Conservation (phyloP, 257 asterid species). For the Oldenlandia corymbosa region DNA sequence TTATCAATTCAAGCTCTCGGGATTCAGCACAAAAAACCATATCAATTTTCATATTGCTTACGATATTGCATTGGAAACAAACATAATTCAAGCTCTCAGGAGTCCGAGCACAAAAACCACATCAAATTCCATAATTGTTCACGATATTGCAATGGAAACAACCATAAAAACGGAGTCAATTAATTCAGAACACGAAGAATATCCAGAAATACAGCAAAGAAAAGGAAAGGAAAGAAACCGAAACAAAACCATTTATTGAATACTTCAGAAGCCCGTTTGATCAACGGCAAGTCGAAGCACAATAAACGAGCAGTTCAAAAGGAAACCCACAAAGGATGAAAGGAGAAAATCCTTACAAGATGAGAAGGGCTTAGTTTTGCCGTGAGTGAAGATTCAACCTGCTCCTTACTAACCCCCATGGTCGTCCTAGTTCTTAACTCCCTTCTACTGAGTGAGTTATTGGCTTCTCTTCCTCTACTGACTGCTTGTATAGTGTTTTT, state of each 20-base stretch:
- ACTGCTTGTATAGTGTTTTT: too few relatives aligned
- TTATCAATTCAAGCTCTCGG: background rate
- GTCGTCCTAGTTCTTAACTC: slow-evolving; percentile 4
- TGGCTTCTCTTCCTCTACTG: too few relatives aligned
- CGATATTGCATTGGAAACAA: background rate
- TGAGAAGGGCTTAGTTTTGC: slow-evolving; percentile 63
- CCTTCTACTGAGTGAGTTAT: too few relatives aligned
- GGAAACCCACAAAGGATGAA: too few relatives aligned
- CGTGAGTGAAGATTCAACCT: slow-evolving; percentile 55
- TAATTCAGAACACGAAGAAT: too few relatives aligned
- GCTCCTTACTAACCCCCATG: slow-evolving; percentile 78
- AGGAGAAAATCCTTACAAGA: slow-evolving; percentile 44
- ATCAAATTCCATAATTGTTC: too few relatives aligned
- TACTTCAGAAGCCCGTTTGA: background rate
- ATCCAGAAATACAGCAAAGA: too few relatives aligned
- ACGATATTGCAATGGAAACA: too few relatives aligned
- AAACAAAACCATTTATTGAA: background rate
- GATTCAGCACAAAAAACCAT: background rate
- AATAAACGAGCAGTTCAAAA: background rate
- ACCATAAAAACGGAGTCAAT: too few relatives aligned
- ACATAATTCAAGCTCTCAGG: too few relatives aligned
- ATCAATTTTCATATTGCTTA: background rate
- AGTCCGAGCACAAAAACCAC: background rate
- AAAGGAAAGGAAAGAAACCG: background rate
- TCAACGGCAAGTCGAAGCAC: background rate